A percentile compares a stretch with the other conserved stretches of the same genome.
Conservation (phyloP, 495 filamentous ascomycete species). For the Rhizodiscina lignyota region DNA sequence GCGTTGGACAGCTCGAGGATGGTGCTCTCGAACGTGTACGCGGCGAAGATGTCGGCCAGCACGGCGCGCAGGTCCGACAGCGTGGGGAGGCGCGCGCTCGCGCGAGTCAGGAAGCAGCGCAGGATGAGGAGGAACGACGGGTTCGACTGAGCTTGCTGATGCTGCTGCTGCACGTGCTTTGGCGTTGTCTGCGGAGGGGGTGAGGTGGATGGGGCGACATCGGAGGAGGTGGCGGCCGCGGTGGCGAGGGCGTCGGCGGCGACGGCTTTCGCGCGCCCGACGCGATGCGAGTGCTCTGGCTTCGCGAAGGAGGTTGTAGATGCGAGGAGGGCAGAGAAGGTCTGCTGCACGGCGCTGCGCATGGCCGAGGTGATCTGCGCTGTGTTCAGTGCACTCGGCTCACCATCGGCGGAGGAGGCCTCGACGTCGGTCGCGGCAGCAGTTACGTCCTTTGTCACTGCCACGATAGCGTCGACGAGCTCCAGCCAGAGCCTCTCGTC, state of each 20-base stretch:
- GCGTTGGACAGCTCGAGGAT: conserved; percentile 71
- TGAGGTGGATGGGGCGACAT: conserved; percentile 15
- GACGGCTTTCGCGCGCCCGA: too few species aligned
- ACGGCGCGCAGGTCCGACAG: conserved; percentile 75
- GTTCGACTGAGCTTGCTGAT: conserved; percentile 31
- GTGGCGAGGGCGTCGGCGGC: conserved; percentile 25
- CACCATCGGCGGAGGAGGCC: neutral
- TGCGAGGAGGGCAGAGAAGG: conserved; percentile 72
- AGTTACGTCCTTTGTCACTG: conserved; percentile 44
- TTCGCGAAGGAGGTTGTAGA: conserved; percentile 10
- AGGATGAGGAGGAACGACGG: conserved; percentile 80
- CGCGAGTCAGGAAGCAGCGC: conserved; percentile 74
- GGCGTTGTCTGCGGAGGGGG: conserved; percentile 10
- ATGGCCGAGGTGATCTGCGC: conserved; percentile 41
- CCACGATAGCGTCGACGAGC: conserved; percentile 69
- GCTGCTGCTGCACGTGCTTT: too few species aligned
- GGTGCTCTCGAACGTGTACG: conserved; percentile 84
- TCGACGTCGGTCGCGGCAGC: conserved; percentile 7
- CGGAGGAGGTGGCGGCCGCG: conserved; percentile 23
- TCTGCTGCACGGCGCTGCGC: conserved; percentile 69
- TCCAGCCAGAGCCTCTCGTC: conserved; percentile 85
- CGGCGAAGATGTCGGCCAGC: conserved; percentile 75
- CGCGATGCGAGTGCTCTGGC: too few species aligned
- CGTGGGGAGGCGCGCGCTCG: conserved; percentile 53
- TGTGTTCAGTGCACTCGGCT: conserved; percentile 11